A percentile compares a stretch with the other conserved stretches of the same genome.
Conservation (phyloP, 805 yeast species). For the Yarrowia sp. region DNA sequence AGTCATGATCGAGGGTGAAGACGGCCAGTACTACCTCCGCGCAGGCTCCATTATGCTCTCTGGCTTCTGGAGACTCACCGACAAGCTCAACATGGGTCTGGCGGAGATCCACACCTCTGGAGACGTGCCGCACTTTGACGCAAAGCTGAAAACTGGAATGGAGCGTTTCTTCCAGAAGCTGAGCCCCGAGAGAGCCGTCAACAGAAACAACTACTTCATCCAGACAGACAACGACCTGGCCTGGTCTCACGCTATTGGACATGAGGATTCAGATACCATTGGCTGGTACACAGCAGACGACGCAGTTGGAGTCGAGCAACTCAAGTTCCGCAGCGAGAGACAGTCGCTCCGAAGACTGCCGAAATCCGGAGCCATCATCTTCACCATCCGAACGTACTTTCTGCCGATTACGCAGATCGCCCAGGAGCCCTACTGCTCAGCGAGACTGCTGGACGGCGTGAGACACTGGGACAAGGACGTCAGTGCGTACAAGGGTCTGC, state of each 20-base stretch:
- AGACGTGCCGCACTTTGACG: constrained; percentile 64
- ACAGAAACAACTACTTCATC: constrained; percentile 58
- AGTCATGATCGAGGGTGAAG: constrained; percentile 57
- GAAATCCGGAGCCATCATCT: neutral
- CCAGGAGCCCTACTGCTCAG: constrained; percentile 4
- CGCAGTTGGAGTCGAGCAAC: constrained; percentile 47
- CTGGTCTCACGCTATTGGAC: constrained; percentile 62
- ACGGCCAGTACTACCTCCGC: constrained; percentile 56
- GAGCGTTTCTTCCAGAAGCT: constrained; percentile 60
- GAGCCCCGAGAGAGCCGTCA: constrained; percentile 61
- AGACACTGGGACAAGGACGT: constrained; percentile 61
- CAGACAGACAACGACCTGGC: constrained; percentile 62
- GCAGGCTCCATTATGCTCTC: constrained; percentile 65
- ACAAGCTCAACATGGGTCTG: constrained; percentile 56
- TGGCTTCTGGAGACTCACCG: constrained; percentile 65
- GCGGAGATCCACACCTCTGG: constrained; percentile 61
- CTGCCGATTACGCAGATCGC: constrained; percentile 3
- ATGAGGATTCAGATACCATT: constrained; percentile 48
- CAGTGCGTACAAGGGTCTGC: constrained; percentile 57
- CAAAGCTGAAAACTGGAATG: constrained; percentile 60
- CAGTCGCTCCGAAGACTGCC: constrained; percentile 4
- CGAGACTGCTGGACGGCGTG: constrained; percentile 47
- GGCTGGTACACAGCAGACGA: constrained; percentile 64
- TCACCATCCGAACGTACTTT: constrained; percentile 6
- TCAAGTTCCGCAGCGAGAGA: constrained; percentile 36